phyloP scores from a whole-genome alignment of 2,329 filamentous ascomycete genomes.

The Colletotrichum melonis region DNA sequence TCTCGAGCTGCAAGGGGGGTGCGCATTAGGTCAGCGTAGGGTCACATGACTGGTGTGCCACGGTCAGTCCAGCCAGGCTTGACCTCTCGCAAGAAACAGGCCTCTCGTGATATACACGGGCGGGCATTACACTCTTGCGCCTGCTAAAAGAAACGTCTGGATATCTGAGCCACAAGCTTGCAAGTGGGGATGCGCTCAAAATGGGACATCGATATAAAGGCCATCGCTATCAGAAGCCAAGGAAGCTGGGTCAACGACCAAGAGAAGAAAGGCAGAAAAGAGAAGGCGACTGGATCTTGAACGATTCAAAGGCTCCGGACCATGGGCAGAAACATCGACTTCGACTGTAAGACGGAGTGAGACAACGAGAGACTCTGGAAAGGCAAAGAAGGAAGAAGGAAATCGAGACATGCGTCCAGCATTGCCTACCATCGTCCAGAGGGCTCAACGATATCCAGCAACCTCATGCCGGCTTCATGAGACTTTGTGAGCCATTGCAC shows the following conservation, averaged over 20 bases:
- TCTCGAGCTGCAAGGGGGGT: neutral
- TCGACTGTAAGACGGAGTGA: neutral
- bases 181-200: neutral
- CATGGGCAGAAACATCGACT: neutral
- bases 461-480: neutral
- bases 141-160: neutral
- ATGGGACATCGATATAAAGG: neutral
- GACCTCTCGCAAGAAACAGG: neutral
- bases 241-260: neutral
- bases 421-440: neutral
- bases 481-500: neutral
- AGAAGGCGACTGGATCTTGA: neutral
- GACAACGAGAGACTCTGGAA: neutral
- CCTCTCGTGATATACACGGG: neutral
- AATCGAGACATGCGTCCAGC: neutral
- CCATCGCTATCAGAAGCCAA: neutral
- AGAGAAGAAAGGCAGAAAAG: neutral
- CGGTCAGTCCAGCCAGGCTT: neutral
- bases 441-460: neutral
- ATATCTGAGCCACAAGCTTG: neutral
- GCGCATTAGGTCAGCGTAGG: neutral
- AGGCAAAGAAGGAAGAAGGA: neutral
- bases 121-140: neutral
- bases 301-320: neutral
- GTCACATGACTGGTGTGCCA: slow-evolving; percentile 15